A percentile compares a stretch with the other conserved stretches of the same genome.
Evolutionary conservation across 768 basidiomycete genomes (phyloP).

Genomic region (Rhizopogon salebrosus): DNA sequence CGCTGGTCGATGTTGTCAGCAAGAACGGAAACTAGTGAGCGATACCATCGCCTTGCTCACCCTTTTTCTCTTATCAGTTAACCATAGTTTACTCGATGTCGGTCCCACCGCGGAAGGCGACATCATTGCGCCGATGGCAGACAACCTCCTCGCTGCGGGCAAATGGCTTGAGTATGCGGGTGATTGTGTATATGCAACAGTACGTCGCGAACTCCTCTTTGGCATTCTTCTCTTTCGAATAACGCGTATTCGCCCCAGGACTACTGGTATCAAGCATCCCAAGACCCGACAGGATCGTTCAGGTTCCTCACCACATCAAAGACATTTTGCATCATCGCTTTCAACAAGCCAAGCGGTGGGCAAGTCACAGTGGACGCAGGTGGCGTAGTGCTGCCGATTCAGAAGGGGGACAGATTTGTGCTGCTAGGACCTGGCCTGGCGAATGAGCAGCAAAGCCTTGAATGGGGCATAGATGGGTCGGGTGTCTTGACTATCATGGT

Average conservation of each 20-base stretch:
- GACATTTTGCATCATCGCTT: constrained; percentile 48
- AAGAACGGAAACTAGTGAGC: constrained; percentile 61
- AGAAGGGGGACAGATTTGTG: constrained; percentile 36
- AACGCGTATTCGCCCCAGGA: constrained; percentile 22
- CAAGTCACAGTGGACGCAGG: constrained; percentile 28
- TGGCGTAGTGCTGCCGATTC: constrained; percentile 36
- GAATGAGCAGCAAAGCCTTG: constrained; percentile 11
- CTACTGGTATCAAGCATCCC: constrained; percentile 44
- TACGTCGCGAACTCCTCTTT: constrained; percentile 16
- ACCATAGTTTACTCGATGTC: constrained; percentile 41
- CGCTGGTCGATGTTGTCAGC: constrained; percentile 50
- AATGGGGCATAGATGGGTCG: constrained; percentile 26
- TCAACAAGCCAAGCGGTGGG: constrained; percentile 30
- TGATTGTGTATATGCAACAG: constrained; percentile 49
- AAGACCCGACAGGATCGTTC: constrained; percentile 28
- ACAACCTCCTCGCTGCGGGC: constrained; percentile 46
- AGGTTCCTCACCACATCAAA: constrained; percentile 46
- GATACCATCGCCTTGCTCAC: not conserved
- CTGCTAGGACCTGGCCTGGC: constrained; percentile 30
- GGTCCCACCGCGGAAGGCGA: constrained; percentile 53
- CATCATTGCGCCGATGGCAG: constrained; percentile 43
- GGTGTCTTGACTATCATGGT: constrained; percentile 29
- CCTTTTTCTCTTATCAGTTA: not conserved
- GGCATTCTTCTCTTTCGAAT: not conserved
- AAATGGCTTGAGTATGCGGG: constrained; percentile 47